A percentile compares a stretch with the other conserved stretches of the same genome.
These are phyloP conservation scores for Solanum habrochaites DNA, from an alignment of 257 asterid species.

Conservation along the genomic window DNA sequence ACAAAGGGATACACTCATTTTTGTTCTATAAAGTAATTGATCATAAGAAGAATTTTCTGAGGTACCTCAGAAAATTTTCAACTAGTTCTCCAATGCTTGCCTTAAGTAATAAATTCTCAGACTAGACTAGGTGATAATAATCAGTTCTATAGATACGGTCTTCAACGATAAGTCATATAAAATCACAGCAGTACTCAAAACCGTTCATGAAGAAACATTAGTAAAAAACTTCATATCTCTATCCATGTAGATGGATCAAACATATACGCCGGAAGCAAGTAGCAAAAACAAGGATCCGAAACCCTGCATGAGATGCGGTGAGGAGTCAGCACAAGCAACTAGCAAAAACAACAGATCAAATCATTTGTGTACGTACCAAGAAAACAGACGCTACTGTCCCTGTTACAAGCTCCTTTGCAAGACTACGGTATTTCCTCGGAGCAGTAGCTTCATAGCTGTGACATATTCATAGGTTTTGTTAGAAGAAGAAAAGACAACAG, in stretches of 20 bases:
- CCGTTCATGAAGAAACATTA: neutral
- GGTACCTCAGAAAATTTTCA: neutral
- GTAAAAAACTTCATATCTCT: neutral
- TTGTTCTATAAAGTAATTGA: neutral
- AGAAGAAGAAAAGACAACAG: neutral
- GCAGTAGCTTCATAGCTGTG: conserved; percentile 92
- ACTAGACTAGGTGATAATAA: neutral
- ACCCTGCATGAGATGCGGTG: conserved; percentile 44
- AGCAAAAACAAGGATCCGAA: conserved; percentile 93
- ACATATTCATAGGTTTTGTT: neutral
- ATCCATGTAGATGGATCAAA: conserved; percentile 21
- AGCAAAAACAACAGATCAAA: neutral
- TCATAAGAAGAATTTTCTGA: neutral
- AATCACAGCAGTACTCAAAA: neutral
- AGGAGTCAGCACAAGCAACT: neutral
- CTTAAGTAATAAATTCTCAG: neutral
- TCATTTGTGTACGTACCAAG: conserved; percentile 37
- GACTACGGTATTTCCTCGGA: conserved; percentile 74
- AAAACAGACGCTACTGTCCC: conserved; percentile 86
- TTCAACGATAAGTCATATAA: neutral
- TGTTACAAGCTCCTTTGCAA: conserved; percentile 71
- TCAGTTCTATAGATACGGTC: neutral
- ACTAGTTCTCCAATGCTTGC: neutral
- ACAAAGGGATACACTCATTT: neutral
- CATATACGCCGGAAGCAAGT: conserved; percentile 91